These are phyloP conservation scores for Marasmius fiardii DNA, from an alignment of 1,284 basidiomycete species.

Conservation along the genomic window DNA sequence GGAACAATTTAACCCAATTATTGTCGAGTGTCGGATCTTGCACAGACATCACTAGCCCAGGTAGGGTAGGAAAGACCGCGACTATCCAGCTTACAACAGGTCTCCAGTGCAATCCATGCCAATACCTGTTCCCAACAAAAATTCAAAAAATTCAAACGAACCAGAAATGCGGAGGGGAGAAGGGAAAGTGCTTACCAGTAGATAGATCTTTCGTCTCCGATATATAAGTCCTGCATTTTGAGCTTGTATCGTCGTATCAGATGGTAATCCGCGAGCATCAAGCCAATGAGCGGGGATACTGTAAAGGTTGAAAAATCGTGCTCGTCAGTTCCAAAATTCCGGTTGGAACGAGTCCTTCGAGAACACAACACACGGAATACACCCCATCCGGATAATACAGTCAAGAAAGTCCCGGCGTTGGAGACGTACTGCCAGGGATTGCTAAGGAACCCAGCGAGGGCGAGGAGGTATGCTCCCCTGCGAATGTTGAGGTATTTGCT, in stretches of 20 bases:
- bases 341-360: too few relatives aligned
- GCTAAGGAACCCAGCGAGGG: constrained; percentile 12
- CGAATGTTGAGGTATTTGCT: constrained; percentile 18
- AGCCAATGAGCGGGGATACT: constrained; percentile 18
- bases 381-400: constrained; percentile 18
- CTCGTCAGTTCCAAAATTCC: not conserved
- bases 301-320: not conserved
- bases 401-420: constrained; percentile 17
- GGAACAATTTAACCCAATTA: constrained; percentile 17
- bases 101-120: constrained; percentile 18
- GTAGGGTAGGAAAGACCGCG: constrained; percentile 19
- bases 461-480: constrained; percentile 16
- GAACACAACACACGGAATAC: constrained; percentile 13
- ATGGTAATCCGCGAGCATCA: constrained; percentile 19
- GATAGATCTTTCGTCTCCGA: constrained; percentile 13
- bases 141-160: not conserved
- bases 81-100: constrained; percentile 16
- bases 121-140: constrained; percentile 13
- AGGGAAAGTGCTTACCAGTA: constrained; percentile 13
- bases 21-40: constrained; percentile 12
- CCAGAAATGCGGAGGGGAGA: not conserved
- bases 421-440: constrained; percentile 19
- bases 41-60: constrained; percentile 17
- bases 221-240: constrained; percentile 17
- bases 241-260: constrained; percentile 16